A percentile compares a stretch with the other conserved stretches of the same genome.
phyloP scores from a whole-genome alignment of 371 early-diverging fungal species.

The Mortierella sp. region DNA sequence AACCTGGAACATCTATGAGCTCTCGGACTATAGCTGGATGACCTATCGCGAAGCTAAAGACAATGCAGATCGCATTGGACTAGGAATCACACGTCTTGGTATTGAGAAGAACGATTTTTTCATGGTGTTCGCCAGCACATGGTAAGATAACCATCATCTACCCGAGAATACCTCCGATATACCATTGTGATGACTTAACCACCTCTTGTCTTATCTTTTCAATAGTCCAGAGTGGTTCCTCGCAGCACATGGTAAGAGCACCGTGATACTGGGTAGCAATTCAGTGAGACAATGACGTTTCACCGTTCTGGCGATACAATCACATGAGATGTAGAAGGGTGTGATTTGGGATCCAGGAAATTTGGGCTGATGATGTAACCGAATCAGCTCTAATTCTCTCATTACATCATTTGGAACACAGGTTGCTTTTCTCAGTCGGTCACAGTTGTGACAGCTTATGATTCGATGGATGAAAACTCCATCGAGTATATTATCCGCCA shows the following conservation, averaged over 20 bases:
- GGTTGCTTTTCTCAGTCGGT: slow-evolving; percentile 77
- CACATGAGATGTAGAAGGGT: too few relatives aligned
- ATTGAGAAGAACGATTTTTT: slow-evolving; percentile 62
- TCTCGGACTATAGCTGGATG: slow-evolving; percentile 68
- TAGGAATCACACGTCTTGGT: slow-evolving; percentile 58
- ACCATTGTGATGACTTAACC: neutral
- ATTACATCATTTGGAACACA: slow-evolving; percentile 22
- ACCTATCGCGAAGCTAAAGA: slow-evolving; percentile 59
- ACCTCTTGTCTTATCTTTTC: neutral
- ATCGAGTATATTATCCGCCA: slow-evolving; percentile 78
- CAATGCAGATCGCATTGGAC: slow-evolving; percentile 58
- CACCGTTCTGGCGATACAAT: too few relatives aligned
- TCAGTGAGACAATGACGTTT: too few relatives aligned
- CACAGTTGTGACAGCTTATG: slow-evolving; percentile 89
- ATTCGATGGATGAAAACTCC: slow-evolving; percentile 89
- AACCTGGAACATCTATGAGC: slow-evolving; percentile 67
- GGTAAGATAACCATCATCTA: slow-evolving; percentile 44
- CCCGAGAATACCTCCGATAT: neutral
- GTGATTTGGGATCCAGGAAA: too few relatives aligned
- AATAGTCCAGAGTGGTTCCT: slow-evolving; percentile 67
- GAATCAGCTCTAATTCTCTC: neutral
- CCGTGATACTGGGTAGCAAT: too few relatives aligned
- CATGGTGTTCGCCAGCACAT: slow-evolving; percentile 72
- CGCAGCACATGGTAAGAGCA: slow-evolving; percentile 62
- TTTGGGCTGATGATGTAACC: too few relatives aligned